Conservation (phyloP, 208 protist genomes). For the Leishmania tropica region DNA sequence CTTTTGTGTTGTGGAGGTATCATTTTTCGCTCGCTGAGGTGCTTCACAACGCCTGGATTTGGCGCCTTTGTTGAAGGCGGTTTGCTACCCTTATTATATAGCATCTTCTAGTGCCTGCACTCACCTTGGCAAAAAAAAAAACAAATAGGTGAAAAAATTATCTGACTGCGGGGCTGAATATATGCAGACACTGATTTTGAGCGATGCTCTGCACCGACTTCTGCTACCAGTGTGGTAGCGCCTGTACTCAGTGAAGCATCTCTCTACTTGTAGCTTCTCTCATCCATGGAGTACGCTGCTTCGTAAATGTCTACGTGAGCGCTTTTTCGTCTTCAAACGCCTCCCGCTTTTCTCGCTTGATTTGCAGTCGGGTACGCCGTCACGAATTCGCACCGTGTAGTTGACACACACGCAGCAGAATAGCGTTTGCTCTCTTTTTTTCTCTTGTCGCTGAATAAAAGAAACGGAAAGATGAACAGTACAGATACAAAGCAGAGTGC, state of each 20-base stretch:
- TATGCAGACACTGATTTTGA: too few species aligned
- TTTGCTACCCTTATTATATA: too few species aligned
- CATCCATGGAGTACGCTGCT: too few species aligned
- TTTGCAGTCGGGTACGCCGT: neutral
- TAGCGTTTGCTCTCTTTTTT: neutral
- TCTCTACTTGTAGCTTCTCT: neutral
- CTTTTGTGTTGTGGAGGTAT: neutral
- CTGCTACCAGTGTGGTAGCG: neutral
- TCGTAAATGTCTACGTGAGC: neutral
- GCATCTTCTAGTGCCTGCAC: neutral
- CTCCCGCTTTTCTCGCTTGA: neutral
- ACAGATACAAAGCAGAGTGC: conserved; percentile 71
- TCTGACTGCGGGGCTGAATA: neutral
- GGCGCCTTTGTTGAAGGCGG: neutral
- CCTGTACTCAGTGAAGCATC: too few species aligned
- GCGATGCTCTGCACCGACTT: neutral
- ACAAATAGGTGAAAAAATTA: too few species aligned
- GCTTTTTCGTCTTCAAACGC: too few species aligned
- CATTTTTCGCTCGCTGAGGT: neutral
- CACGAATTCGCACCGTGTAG: neutral
- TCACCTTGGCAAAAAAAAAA: too few species aligned
- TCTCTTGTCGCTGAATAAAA: neutral
- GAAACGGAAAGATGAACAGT: conserved; percentile 33
- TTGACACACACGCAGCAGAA: neutral
- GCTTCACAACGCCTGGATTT: neutral